phyloP scores from a whole-genome alignment of 2,329 filamentous ascomycete species.

The Kalmusia sp. region DNA sequence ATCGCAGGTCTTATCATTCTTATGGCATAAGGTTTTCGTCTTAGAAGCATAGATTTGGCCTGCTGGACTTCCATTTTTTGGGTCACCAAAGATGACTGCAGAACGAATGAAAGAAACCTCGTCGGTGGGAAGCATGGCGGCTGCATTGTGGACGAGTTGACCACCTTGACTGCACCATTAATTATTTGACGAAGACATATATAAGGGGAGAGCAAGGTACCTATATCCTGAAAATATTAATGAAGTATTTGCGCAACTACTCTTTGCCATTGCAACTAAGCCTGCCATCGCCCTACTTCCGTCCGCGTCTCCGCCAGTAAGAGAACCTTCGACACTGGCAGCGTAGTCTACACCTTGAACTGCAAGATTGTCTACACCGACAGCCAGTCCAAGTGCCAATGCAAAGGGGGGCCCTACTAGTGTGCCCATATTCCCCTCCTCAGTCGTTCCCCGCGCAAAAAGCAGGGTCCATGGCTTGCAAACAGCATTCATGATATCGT shows the following conservation, averaged over 20 bases:
- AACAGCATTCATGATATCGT: conserved; percentile 18
- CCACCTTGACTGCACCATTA: conserved; percentile 45
- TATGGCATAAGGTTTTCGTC: conserved; percentile 44
- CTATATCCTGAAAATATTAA: not conserved
- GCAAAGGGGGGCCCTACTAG: conserved; percentile 61
- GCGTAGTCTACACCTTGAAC: conserved; percentile 64
- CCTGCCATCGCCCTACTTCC: conserved; percentile 55
- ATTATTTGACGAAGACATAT: too few species aligned
- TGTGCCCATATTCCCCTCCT: conserved; percentile 60
- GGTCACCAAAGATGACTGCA: conserved; percentile 48
- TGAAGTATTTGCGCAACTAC: not conserved
- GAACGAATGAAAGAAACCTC: conserved; percentile 31
- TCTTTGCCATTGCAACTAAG: not conserved
- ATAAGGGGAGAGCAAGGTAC: too few species aligned
- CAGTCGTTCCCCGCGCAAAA: conserved; percentile 61
- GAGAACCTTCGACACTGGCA: conserved; percentile 54
- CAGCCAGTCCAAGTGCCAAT: conserved; percentile 49
- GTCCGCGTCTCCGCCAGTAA: conserved; percentile 53
- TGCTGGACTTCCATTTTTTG: conserved; percentile 42
- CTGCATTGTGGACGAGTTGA: conserved; percentile 56
- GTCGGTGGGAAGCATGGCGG: conserved; percentile 34
- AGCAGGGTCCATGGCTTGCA: conserved; percentile 57
- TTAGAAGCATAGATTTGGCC: conserved; percentile 39
- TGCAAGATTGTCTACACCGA: conserved; percentile 54
- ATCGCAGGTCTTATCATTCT: conserved; percentile 43